phyloP scores from a whole-genome alignment of 2,329 filamentous ascomycete species.

The Xylaria sp. region DNA sequence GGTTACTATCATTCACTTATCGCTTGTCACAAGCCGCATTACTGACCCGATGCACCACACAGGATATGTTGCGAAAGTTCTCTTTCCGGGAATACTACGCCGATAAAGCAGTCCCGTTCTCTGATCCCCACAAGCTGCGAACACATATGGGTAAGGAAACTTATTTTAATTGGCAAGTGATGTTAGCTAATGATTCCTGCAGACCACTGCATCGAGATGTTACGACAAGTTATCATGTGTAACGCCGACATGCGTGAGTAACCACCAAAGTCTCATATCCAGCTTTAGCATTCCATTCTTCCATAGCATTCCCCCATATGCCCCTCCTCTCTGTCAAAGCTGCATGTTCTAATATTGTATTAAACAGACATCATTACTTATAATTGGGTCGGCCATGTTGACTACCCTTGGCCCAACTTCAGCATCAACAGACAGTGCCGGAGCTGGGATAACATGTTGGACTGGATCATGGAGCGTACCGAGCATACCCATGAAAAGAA shows the following conservation, averaged over 20 bases:
- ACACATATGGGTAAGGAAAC: slow-evolving; percentile 19
- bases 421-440: slow-evolving; percentile 22
- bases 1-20: slow-evolving; percentile 11
- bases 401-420: slow-evolving; percentile 23
- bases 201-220: slow-evolving; percentile 31
- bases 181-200: neutral
- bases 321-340: neutral
- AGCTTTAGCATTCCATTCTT: neutral
- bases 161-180: neutral
- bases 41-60: neutral
- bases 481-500: slow-evolving; percentile 16
- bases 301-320: neutral
- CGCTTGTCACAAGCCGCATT: neutral
- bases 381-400: slow-evolving; percentile 26
- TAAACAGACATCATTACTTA: slow-evolving; percentile 25
- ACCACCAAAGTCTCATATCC: neutral
- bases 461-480: slow-evolving; percentile 11
- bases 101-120: slow-evolving; percentile 17
- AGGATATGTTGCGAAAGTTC: slow-evolving; percentile 25
- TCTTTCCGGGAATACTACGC: slow-evolving; percentile 26
- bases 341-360: neutral
- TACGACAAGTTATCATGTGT: slow-evolving; percentile 30
- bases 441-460: slow-evolving; percentile 19
- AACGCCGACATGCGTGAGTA: slow-evolving; percentile 22
- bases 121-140: slow-evolving; percentile 13